Base-by-base conservation (phyloP, 2,329 filamentous ascomycete genomes). In the Zopfia rhizophila region DNA sequence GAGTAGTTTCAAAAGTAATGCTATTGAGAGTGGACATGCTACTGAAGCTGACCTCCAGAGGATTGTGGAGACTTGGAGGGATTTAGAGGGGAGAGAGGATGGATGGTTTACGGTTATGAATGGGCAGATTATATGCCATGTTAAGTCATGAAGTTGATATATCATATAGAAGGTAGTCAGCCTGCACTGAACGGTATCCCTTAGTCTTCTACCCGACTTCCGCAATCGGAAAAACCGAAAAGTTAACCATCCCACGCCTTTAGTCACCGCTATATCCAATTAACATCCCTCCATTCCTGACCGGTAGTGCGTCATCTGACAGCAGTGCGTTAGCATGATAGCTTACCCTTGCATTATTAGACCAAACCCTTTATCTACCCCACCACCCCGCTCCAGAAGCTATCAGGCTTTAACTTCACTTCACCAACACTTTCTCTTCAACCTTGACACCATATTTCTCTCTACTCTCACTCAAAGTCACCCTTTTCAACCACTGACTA, bases 51-150 rank as follows among this genome's bases (percentile, higher is more conserved):
- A 77, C 18, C 46, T 78, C 24, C 67, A 76, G 27, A 58, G 61
- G 22, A 73, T 77, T 47, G 63, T 65, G 2, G 48, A 65, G 24
- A 70, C 64, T 7, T 77, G 70, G 65, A 64, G 68, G 30, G 65
- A 70, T 25, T 75, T 75, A 67, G 69, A 70, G 35, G 61, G 61
- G 51, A 66, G 67, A 14, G 73, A 76, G 21, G 74, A 77, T 46
- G 75, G 69, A 3, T 72, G 66, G 63, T 73, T 73, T 47, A 68
- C 66, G 1, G 64, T 71, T 13, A 65, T 76, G 56, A 69, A 77
- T 57, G 75, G 75, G 3, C 70, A 78, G 53, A 56, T 77, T 14
- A 66, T 72, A 24, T 68, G 65, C 44, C 65, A 62, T 44, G 60
- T 68, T 25, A 41, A 36, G 22, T 29, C 30, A 3, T 35, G 24